Base-by-base conservation (phyloP, 83 land plant genomes). In the Picea abies region DNA sequence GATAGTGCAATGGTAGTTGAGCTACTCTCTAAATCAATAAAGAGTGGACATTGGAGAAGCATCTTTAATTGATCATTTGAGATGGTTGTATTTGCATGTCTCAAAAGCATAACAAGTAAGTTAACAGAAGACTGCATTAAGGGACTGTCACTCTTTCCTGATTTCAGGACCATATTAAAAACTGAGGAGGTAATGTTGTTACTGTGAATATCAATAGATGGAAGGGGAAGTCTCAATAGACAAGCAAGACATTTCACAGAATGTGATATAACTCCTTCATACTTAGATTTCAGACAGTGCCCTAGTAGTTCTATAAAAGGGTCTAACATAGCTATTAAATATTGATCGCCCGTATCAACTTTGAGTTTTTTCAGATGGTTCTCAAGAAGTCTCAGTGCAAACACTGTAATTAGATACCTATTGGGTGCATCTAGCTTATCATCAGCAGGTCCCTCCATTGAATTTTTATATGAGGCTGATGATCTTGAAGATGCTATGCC, bases 161-260 rank as follows among this genome's bases (percentile, higher is more conserved):
- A 94, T 69, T 78, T 85, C 68, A 91, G 96, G 12, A 93, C 92
- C 82, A 94, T 88, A 56, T 85, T 82, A 84, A 97, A 83, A 15
- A 94, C 85, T 2, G 84, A 80, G 15, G 32, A 83, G 69, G 91
- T 88, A 37, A 94, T 84, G 6, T 86, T 85, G 19, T 85, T 87
- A 37, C 92, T 92, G 19, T 85, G 82, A 17, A 76, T 12, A 63
- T 86, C 88, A 66, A 91, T 79, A 12, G 97, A 86, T 20, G 97
- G 97, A 67, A 97, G 83, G 58, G 97, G 99, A 35, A 97, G 32
- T 80, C 85, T 94, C 23, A 94, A 44, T 72, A 97, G 78, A 66
- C 68, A 79, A 69, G 85, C 37, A 68, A 97, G 85, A 77, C 96
- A 94, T 81, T 83, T 93, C 75, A 97, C 84, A 69, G 97, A 70